Evolutionary conservation across 1,139 yeast species (phyloP), one percentile per base, ranked within the genome.

Genomic region (Hemisphaericaspora xylanilytica): DNA sequence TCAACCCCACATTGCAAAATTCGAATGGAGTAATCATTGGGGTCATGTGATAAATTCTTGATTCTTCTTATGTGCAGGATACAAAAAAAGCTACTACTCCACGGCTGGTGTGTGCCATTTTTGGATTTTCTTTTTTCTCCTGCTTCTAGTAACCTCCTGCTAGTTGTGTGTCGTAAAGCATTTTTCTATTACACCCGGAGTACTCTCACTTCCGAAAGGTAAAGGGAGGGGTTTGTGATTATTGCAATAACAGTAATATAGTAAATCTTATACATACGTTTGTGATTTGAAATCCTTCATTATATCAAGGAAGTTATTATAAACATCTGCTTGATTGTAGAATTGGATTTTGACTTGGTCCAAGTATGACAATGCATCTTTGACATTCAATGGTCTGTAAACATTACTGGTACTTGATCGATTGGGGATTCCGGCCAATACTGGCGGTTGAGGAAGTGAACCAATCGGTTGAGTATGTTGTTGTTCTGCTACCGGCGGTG

Each of bases 251-350:
- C 11, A 10, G 26, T 4, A 25, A 5, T 24, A 13, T 4, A 29
- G 18, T 14, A n/a, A n/a, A n/a, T n/a, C n/a, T n/a, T n/a, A 44
- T 40, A 70, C 78, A 46, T 63, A 76, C 70, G 80, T 79, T 65
- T 90, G 97, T 36, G 95, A 85, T 67, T 94, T 92, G 70, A 94
- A 94, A 58, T 94, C 98, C 65, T 92, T 92, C 99, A 92, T 92
- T 47, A 92, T 92, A 59, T 94, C 99, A 56, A 92, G 75, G 57
- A 92, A 92, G 59, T 87, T 90, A 60, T 92, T 94, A 70, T 94
- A 92, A 37, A 94, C 96, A 56, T 90, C 97, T 0, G 97, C 95
- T 63, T 92, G 95, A 50, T 81, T 78, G 61, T 79, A 85, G 63
- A 92, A 92, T 61, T 90, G 97, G 40, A 85, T 79, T 60, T 94